Evolutionary conservation across 257 asterid species (phyloP), one percentile per base, ranked within the genome.

Genomic region (Agastache rugosa): DNA sequence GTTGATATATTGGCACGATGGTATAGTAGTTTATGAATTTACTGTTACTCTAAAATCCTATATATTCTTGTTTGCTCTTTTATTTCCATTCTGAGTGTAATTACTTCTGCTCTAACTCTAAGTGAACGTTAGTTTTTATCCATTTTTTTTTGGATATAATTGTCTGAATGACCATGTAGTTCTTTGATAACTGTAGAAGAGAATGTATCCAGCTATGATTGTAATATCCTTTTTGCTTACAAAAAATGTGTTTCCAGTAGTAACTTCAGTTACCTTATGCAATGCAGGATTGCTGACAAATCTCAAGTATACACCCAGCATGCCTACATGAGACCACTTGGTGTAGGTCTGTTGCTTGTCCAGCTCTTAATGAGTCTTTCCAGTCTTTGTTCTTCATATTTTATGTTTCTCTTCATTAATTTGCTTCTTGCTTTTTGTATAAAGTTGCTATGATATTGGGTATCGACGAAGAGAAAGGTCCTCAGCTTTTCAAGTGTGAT

Each of bases 301-400:
- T 93, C 99, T 56, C 99, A 95, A 78, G 99, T 95, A 54, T 95
- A 95, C 86, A 95, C 99, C 20, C 99, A 95, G 72, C 99, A 95
- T 80, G 99, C 99, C 53, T 95, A 95, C 71, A 93, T 95, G 99
- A 93, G 99, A 74, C 99, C 99, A 25, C 98, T 95, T 81, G 99
- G 99, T 81, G 86, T 95, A 71, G 98, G 99, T 96, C 50, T 67
- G 98, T 87, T 64, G 60, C 81, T 73, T 50, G 3, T 54, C 73
- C 42, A 72, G 51, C 51, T 63, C 59, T 37, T 45, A 54, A 55
- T 27, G 48, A 11, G 15, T 69, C 14, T 31, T 83, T 72, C 23
- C 56, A 20, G 35, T 50, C 63, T 53, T 63, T 65, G 31, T 22
- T 53, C 59, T 70, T 69, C 27, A 10, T 11, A 10, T 77, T 34